Conservation (phyloP, 345 rosid species). For the Punica granatum region DNA sequence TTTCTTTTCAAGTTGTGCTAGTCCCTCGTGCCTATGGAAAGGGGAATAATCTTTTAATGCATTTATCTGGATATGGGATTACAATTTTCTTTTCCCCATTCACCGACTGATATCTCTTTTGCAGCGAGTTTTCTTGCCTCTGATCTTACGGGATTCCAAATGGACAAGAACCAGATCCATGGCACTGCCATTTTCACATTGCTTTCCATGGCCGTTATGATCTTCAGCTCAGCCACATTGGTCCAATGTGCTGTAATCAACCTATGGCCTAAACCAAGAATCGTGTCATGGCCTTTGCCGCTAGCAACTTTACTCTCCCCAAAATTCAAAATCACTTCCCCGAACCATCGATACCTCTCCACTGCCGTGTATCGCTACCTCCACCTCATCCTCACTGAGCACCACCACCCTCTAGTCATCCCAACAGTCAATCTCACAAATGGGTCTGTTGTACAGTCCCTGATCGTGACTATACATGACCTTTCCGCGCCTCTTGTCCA, state of each 20-base stretch:
- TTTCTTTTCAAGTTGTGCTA: too few relatives aligned
- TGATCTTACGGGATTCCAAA: background rate
- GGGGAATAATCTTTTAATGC: too few relatives aligned
- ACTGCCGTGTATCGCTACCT: slow-evolving; percentile 45
- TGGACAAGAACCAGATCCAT: background rate
- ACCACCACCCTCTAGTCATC: slow-evolving; percentile 33
- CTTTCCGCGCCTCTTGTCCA: slow-evolving; percentile 40
- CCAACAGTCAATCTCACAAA: slow-evolving; percentile 30
- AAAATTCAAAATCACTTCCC: slow-evolving; percentile 41
- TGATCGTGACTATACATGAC: slow-evolving; percentile 20
- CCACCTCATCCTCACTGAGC: slow-evolving; percentile 37
- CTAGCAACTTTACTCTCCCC: slow-evolving; percentile 39
- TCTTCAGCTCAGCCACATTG: slow-evolving; percentile 3
- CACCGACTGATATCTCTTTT: background rate
- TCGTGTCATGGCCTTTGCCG: slow-evolving; percentile 49
- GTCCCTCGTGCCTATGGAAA: too few relatives aligned
- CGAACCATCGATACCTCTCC: slow-evolving; percentile 40
- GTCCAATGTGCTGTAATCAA: slow-evolving; percentile 18
- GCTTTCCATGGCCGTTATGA: background rate
- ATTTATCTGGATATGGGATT: too few relatives aligned
- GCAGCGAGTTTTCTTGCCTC: background rate
- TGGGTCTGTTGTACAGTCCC: slow-evolving; percentile 27
- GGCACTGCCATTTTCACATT: background rate
- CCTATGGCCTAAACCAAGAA: slow-evolving; percentile 74
- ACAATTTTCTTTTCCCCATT: too few relatives aligned